Evolutionary conservation across 495 filamentous ascomycete genomes (phyloP), one percentile per base, ranked within the genome.

Genomic region (Schizothecium vesticola): DNA sequence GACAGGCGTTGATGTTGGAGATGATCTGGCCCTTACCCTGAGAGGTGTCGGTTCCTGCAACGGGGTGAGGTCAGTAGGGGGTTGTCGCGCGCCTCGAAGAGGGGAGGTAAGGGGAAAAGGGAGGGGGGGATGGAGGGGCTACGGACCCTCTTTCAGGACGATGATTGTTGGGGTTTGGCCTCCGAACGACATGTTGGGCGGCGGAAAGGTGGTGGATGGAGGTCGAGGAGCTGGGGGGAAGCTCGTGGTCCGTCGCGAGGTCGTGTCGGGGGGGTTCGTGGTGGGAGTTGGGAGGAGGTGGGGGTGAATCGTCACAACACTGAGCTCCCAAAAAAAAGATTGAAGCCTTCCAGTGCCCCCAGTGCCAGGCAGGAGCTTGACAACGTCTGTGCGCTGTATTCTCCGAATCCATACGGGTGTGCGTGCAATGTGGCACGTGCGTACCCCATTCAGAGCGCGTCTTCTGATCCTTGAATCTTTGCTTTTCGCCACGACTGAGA

Each of bases 101-200:
- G 36, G n/a, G 19, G 25, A 56, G 36, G 23, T 59, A 31, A 19
- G 56, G 5, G 24, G 36, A 33, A n/a, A n/a, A n/a, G n/a, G 63
- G 23, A 68, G 56, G 68, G 70, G 67, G 36, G 56, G 36, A 75
- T 73, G 79, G 79, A 80, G 79, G 74, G 75, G 74, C 68, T 77
- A 84, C 90, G 70, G 73, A 96, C 94, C 94, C 83, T 99, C 95
- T 83, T 95, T 96, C 71, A 99, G 87, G 81, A 99, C 96, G 77
- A 99, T 91, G 78, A 99, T 99, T 69, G 96, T 99, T 78, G 95
- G 95, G 72, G 95, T 93, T 82, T 99, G 95, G 80, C 94, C 95
- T 80, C 92, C 92, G 84, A 98, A 99, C 78, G 93, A 94, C 94
- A 97, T 97, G 28, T 69, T 76, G 65, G 59, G 67, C 6, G 19